Percentiles rank a stretch among this genome's conserved stretches.
Conservation (phyloP, 2,329 filamentous ascomycete genomes). For the Raffaelea albimanens region DNA sequence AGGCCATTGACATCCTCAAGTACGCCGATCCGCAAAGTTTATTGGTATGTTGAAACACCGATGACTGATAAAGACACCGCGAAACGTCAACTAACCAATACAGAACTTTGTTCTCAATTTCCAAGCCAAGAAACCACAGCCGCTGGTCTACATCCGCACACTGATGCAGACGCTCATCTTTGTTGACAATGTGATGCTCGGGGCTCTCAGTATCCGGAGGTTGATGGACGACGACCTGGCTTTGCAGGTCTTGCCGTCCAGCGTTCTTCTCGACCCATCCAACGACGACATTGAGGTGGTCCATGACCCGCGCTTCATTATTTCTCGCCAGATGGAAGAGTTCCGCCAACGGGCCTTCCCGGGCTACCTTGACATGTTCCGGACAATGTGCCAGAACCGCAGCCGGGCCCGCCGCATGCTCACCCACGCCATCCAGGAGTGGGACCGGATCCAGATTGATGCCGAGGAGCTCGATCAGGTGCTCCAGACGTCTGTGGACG, state of each 20-base stretch:
- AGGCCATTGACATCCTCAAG: constrained; percentile 57
- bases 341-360: constrained; percentile 53
- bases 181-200: constrained; percentile 59
- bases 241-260: constrained; percentile 63
- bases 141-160: constrained; percentile 73
- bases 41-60: constrained; percentile 47
- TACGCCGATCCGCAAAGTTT: constrained; percentile 61
- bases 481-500: constrained; percentile 51
- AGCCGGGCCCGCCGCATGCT: constrained; percentile 85
- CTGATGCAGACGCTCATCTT: constrained; percentile 70
- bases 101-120: constrained; percentile 68
- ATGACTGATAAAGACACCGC: no score
- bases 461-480: constrained; percentile 67
- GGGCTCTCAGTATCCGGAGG: constrained; percentile 58
- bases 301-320: constrained; percentile 62
- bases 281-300: constrained; percentile 71
- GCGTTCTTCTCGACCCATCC: constrained; percentile 57
- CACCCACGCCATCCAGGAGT: constrained; percentile 67
- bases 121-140: constrained; percentile 70
- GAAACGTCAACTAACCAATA: not conserved
- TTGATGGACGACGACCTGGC: constrained; percentile 77
- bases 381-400: constrained; percentile 80
- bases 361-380: constrained; percentile 74
- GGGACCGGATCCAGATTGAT: constrained; percentile 55
- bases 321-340: constrained; percentile 64